These are phyloP conservation scores for Suillus plorans DNA, from an alignment of 768 basidiomycete species.

Conservation along the genomic window DNA sequence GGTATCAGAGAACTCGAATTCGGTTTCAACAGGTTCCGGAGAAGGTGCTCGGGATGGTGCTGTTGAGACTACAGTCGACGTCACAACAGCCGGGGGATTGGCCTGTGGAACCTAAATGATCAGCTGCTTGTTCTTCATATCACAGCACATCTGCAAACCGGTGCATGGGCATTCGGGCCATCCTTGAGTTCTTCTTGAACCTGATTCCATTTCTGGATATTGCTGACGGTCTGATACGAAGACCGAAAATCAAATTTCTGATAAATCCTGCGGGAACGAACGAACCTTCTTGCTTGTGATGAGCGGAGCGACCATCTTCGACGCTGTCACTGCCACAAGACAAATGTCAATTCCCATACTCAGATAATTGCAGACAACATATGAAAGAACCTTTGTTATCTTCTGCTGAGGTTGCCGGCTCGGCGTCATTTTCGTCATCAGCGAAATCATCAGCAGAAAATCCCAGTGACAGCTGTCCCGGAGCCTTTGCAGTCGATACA, in stretches of 20 bases:
- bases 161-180: constrained; percentile 28
- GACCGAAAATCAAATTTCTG: constrained; percentile 7
- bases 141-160: constrained; percentile 20
- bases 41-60: constrained; percentile 32
- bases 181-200: constrained; percentile 85
- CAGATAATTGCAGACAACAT: neutral
- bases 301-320: constrained; percentile 77
- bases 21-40: constrained; percentile 48
- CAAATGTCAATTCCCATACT: constrained; percentile 10
- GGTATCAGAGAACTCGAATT: constrained; percentile 84
- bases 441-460: constrained; percentile 66
- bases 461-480: constrained; percentile 51
- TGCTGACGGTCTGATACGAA: constrained; percentile 67
- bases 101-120: constrained; percentile 11
- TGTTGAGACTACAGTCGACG: constrained; percentile 13
- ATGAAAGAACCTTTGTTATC: constrained; percentile 40
- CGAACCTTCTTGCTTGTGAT: constrained; percentile 83
- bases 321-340: constrained; percentile 37
- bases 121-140: constrained; percentile 5
- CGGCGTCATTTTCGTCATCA: constrained; percentile 38
- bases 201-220: constrained; percentile 97
- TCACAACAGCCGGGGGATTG: constrained; percentile 13
- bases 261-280: neutral
- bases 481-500: constrained; percentile 27
- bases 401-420: constrained; percentile 44